Percentiles rank a stretch among this genome's conserved stretches.
phyloP scores from a whole-genome alignment of 306 rosid genomes.

The Cercis canadensis region DNA sequence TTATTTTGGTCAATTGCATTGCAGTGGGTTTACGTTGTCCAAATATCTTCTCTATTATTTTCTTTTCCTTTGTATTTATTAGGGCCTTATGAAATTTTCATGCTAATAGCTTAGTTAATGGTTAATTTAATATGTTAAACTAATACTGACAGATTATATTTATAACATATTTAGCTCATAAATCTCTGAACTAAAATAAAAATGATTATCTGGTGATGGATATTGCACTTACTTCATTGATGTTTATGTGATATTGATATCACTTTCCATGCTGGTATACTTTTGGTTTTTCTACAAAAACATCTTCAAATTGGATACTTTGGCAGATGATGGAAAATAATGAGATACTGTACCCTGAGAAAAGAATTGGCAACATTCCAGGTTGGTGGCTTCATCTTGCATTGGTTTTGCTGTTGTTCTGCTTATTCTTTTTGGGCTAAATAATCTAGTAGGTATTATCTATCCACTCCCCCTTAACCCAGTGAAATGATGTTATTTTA shows the following conservation, averaged over 20 bases:
- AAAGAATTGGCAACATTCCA: slow-evolving; percentile 81
- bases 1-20: background rate
- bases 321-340: slow-evolving; percentile 71
- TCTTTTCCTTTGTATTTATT: background rate
- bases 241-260: no score
- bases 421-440: background rate
- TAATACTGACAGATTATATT: background rate
- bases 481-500: slow-evolving; percentile 1
- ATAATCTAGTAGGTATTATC: background rate
- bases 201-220: background rate
- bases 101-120: background rate
- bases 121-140: background rate
- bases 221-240: background rate
- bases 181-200: background rate
- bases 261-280: background rate
- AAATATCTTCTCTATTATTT: background rate
- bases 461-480: background rate
- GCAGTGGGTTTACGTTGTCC: background rate
- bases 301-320: slow-evolving; percentile 26
- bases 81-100: background rate
- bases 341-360: slow-evolving; percentile 57
- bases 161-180: background rate
- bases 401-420: slow-evolving; percentile 12
- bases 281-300: slow-evolving; percentile 11
- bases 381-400: slow-evolving; percentile 59